These are phyloP conservation scores for Lupinus albus DNA, from an alignment of 306 rosid genomes.

Conservation along the genomic window DNA sequence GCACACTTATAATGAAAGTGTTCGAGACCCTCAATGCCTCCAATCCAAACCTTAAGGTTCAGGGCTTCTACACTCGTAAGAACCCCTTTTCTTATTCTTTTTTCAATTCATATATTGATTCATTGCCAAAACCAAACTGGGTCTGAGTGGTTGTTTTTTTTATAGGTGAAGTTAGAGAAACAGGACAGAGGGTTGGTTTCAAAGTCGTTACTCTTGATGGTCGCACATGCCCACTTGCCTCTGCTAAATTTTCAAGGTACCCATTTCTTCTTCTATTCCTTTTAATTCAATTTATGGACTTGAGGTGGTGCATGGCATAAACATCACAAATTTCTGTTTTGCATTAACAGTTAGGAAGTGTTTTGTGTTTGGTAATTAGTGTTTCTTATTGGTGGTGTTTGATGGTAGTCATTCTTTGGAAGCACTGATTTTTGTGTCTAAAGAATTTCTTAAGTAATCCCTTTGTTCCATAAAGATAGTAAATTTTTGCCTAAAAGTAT, in stretches of 20 bases:
- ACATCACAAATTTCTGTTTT: not conserved
- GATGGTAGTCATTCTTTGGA: too few species aligned
- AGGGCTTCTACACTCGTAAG: conserved; percentile 80
- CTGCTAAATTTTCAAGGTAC: conserved; percentile 61
- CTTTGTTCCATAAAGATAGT: too few species aligned
- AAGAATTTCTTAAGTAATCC: too few species aligned
- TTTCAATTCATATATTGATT: not conserved
- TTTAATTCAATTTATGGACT: not conserved
- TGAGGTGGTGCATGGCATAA: not conserved
- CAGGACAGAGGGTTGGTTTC: conserved; percentile 69
- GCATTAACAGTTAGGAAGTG: not conserved
- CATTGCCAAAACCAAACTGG: not conserved
- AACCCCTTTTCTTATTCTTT: conserved; percentile 9
- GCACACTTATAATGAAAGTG: conserved; percentile 61
- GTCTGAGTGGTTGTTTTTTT: conserved; percentile 5
- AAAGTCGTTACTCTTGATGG: conserved; percentile 79
- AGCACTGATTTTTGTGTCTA: too few species aligned
- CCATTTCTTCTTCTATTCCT: not conserved
- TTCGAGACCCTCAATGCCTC: conserved; percentile 63
- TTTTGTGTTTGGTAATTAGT: not conserved
- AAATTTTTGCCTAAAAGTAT: too few species aligned
- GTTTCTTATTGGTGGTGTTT: too few species aligned
- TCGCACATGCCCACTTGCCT: conserved; percentile 71
- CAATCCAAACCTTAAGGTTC: conserved; percentile 64
- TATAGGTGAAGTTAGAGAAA: conserved; percentile 72